phyloP scores from a whole-genome alignment of 768 basidiomycete genomes.

The Boletus reticuloceps region DNA sequence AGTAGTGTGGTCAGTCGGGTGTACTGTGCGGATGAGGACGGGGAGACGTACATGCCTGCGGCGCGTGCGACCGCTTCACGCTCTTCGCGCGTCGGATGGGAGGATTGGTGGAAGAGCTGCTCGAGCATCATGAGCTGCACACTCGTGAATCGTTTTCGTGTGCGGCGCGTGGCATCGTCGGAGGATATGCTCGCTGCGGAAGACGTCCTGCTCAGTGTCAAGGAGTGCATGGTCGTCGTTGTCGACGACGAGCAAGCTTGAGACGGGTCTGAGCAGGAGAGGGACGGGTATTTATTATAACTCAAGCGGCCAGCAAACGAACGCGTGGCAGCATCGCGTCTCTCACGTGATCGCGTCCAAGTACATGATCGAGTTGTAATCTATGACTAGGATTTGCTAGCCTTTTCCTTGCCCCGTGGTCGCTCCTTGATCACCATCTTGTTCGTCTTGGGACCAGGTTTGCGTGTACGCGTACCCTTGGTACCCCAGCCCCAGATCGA shows the following conservation, averaged over 20 bases:
- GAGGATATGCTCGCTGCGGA: conserved; percentile 58
- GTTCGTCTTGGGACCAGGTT: conserved; percentile 88
- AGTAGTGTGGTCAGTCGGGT: conserved; percentile 10
- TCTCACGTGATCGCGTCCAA: conserved; percentile 29
- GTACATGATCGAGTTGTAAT: no score
- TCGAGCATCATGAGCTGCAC: conserved; percentile 71
- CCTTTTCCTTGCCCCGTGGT: conserved; percentile 66
- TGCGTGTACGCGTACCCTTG: conserved; percentile 90
- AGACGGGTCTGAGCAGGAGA: neutral
- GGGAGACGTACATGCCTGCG: conserved; percentile 56
- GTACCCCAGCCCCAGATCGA: conserved; percentile 93
- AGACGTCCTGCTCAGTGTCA: conserved; percentile 49
- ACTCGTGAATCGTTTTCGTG: conserved; percentile 68
- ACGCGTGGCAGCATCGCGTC: conserved; percentile 28
- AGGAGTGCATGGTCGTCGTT: conserved; percentile 16
- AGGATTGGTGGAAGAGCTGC: conserved; percentile 67
- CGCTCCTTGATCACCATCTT: conserved; percentile 86
- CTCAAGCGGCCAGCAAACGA: conserved; percentile 22
- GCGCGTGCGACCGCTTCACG: conserved; percentile 60
- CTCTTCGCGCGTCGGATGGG: conserved; percentile 73
- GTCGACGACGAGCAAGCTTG: conserved; percentile 3
- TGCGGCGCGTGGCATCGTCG: conserved; percentile 49
- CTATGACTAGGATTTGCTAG: neutral
- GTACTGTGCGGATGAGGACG: no score
- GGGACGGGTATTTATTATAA: conserved; percentile 23